phyloP scores from a whole-genome alignment of 2,329 filamentous ascomycete genomes.

The Ascochyta fabae region DNA sequence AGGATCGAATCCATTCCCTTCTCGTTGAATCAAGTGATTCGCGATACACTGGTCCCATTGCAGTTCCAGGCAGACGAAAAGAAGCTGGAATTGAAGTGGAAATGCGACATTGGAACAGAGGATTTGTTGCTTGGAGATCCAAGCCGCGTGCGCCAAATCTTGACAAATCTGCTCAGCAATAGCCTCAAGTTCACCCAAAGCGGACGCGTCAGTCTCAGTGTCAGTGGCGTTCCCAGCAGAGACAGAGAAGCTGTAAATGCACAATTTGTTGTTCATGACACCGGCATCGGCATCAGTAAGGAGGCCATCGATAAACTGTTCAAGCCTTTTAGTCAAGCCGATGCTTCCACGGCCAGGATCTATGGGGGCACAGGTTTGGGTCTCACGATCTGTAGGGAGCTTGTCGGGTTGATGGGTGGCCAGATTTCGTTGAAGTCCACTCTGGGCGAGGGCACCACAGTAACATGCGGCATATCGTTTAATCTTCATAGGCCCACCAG shows the following conservation, averaged over 20 bases:
- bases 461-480: constrained; percentile 71
- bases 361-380: constrained; percentile 49
- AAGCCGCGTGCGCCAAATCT: constrained; percentile 41
- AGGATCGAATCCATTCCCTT: constrained; percentile 59
- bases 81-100: constrained; percentile 64
- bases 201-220: not conserved
- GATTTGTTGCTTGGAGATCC: constrained; percentile 53
- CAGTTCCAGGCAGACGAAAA: constrained; percentile 10
- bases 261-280: constrained; percentile 37
- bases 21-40: constrained; percentile 58
- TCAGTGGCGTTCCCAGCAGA: not conserved
- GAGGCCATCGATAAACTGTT: constrained; percentile 33
- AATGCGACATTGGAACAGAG: constrained; percentile 59
- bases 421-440: constrained; percentile 43
- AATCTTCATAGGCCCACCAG: no score
- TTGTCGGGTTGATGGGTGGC: constrained; percentile 45
- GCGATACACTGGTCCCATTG: constrained; percentile 56
- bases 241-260: constrained; percentile 26
- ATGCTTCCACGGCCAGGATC: constrained; percentile 26
- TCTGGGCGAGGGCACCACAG: constrained; percentile 65
- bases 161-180: constrained; percentile 48
- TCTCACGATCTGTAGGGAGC: constrained; percentile 47
- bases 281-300: constrained; percentile 39
- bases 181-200: constrained; percentile 51
- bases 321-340: constrained; percentile 26